phyloP scores from a whole-genome alignment of 148 eudicot species.

The Chenopodium formosanum region DNA sequence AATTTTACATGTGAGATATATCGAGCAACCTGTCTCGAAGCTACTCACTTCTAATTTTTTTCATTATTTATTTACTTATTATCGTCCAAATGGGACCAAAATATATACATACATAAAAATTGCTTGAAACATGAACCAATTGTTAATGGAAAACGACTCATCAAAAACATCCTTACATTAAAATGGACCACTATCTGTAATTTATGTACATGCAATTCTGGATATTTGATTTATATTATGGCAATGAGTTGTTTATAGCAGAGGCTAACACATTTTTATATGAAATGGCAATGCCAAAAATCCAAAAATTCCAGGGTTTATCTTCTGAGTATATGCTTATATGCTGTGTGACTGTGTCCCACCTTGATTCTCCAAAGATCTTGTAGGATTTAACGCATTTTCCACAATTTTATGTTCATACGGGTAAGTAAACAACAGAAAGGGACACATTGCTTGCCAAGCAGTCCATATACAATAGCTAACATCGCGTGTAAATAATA shows the following conservation, averaged over 20 bases:
- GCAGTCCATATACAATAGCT: background rate
- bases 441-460: background rate
- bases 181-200: conserved; percentile 4
- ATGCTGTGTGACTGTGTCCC: background rate
- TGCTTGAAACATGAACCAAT: background rate
- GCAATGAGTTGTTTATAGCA: background rate
- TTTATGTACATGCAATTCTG: background rate
- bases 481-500: background rate
- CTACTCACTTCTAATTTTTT: too few species aligned
- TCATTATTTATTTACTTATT: background rate
- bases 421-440: background rate
- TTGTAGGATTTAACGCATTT: conserved; percentile 6
- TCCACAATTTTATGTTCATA: background rate
- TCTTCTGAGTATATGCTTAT: background rate
- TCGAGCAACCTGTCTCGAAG: too few species aligned
- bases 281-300: background rate
- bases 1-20: too few species aligned
- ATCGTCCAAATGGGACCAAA: background rate
- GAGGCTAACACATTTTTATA: background rate
- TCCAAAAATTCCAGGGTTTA: background rate
- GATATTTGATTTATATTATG: too few species aligned
- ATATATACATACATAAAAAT: background rate
- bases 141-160: conserved; percentile 8
- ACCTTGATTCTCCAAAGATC: conserved; percentile 12
- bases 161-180: background rate